These are phyloP conservation scores for Aspergillus viridinutans DNA, from an alignment of 2,329 filamentous ascomycete species.

Conservation along the genomic window DNA sequence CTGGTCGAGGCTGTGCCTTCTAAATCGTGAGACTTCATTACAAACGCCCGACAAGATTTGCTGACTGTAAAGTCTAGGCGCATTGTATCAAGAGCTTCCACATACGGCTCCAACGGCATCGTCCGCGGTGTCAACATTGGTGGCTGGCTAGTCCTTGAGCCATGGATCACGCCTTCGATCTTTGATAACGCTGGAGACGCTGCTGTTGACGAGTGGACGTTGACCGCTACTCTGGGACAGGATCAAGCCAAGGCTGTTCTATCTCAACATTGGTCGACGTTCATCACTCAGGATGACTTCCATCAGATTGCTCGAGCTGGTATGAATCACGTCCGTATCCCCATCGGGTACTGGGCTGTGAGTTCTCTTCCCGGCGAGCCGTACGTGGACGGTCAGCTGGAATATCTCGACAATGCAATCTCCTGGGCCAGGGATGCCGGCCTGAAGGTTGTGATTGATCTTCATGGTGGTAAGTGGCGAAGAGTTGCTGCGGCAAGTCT, in stretches of 20 bases:
- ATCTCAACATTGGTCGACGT: conserved; percentile 56
- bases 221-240: conserved; percentile 48
- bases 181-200: conserved; percentile 48
- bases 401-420: conserved; percentile 54
- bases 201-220: conserved; percentile 57
- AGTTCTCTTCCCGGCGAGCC: conserved; percentile 52
- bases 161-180: conserved; percentile 61
- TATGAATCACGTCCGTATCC: conserved; percentile 62
- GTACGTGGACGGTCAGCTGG: conserved; percentile 59
- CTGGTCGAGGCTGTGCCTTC: neutral
- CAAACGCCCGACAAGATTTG: neutral
- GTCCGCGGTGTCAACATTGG: conserved; percentile 63
- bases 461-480: conserved; percentile 57
- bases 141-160: conserved; percentile 62
- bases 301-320: conserved; percentile 52
- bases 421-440: conserved; percentile 55
- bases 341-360: conserved; percentile 63
- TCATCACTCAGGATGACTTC: conserved; percentile 55
- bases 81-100: conserved; percentile 26
- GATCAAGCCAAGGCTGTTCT: conserved; percentile 47
- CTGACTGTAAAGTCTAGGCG: conserved; percentile 17
- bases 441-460: conserved; percentile 63
- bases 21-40: neutral
- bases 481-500: neutral
- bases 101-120: conserved; percentile 54